Evolutionary conservation across 768 basidiomycete genomes (phyloP), one percentile per base, ranked within the genome.

Genomic region (Exsudoporus frostii): DNA sequence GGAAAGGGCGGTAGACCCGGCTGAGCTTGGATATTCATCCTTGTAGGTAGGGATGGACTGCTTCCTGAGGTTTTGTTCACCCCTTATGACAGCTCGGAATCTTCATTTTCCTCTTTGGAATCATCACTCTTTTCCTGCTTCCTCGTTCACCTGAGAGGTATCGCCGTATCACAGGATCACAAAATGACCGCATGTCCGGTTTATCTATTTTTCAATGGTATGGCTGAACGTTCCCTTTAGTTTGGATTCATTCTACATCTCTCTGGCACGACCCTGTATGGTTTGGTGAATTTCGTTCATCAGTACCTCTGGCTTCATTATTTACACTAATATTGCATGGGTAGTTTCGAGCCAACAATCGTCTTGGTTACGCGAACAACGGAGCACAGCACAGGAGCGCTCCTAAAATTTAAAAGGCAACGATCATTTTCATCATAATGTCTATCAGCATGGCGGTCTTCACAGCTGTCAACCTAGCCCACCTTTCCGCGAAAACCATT

Each of bases 261-360:
- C 20, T 45, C 29, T 71, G 68, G 68, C 2, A 46, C 63, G 15
- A 49, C 48, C 2, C 2, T 62, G 9, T 56, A 32, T 24, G 53
- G 61, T 30, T 32, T 69, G 17, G 67, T 71, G 49, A 56, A 63
- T 39, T 34, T 30, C 9, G 37, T 38, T 27, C 38, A 14, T 48
- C n/a, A 34, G 41, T 11, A 75, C 73, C 8, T 20, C 66, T 17
- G 13, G 19, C 19, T 13, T 76, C 4, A 71, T 25, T 74, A 45
- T 71, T 36, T 15, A 74, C 17, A 71, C 79, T 32, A 15, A 50
- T 47, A 7, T 39, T 45, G 29, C 44, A 59, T 71, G 39, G 55
- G 48, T 43, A 82, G 88, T 59, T 90, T 92, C 68, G 73, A 82
- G 8, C 89, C 89, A 7, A 84, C 85, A 4, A 88, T 92, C 66